Evolutionary conservation across 164 flowering plant genomes (phyloP).

Genomic region (Dillenia suffruticosa): DNA sequence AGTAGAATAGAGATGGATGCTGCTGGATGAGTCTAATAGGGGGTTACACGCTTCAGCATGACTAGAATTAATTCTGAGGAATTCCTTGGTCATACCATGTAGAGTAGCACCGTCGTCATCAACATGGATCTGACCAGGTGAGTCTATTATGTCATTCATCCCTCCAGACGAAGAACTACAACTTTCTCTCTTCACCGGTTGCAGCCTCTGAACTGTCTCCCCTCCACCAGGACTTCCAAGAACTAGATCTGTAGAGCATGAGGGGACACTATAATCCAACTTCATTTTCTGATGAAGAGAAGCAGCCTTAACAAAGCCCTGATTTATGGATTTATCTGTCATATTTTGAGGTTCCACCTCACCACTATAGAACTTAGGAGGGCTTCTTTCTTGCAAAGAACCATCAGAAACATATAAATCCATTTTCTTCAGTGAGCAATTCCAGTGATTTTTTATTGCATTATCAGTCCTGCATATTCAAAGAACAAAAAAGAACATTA

Average conservation of each 20-base stretch:
- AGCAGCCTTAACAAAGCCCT: background rate
- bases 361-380: constrained; percentile 1
- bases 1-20: no score
- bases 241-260: constrained; percentile 16
- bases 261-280: background rate
- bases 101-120: background rate
- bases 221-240: constrained; percentile 9
- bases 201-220: constrained; percentile 1
- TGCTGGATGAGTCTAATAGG: no score
- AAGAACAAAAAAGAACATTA: background rate
- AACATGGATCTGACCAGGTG: constrained; percentile 5
- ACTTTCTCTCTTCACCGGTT: background rate
- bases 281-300: background rate
- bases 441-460: constrained; percentile 43
- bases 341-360: background rate
- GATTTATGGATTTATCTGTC: background rate
- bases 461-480: constrained; percentile 21
- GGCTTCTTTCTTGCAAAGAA: constrained; percentile 1
- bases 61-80: background rate
- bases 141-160: background rate
- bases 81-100: background rate
- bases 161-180: constrained; percentile 1
- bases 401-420: constrained; percentile 4
- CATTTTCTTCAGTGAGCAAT: constrained; percentile 31
- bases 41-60: no score